These are phyloP conservation scores for Globisporangium orthogonon DNA, from an alignment of 352 stramenopile genomes.

Conservation along the genomic window DNA sequence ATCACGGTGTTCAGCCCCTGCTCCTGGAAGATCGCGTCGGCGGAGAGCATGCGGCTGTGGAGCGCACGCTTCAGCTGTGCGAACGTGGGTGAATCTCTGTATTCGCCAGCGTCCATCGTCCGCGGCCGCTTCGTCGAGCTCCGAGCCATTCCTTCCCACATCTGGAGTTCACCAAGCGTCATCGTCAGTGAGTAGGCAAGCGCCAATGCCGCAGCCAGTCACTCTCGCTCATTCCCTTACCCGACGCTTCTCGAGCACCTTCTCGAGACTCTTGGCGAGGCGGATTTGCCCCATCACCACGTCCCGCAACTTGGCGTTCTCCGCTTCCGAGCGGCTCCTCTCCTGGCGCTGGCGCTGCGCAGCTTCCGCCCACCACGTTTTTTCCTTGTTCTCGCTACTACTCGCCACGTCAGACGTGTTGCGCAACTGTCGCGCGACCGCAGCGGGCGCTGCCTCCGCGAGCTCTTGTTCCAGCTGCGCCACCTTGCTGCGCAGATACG, in stretches of 20 bases:
- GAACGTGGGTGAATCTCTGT: neutral
- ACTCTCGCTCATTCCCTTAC: neutral
- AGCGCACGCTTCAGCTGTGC: slow-evolving; percentile 1
- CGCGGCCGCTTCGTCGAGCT: no score
- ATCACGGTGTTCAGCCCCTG: neutral
- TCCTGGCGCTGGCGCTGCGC: neutral
- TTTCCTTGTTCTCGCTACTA: neutral
- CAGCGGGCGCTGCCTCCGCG: neutral
- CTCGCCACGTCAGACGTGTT: neutral
- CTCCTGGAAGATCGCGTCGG: neutral
- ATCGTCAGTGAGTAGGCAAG: no score
- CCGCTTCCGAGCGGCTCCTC: neutral
- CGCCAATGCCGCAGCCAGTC: no score
- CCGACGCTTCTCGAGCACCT: slow-evolving; percentile 15
- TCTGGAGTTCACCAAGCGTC: neutral
- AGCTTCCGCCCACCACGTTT: slow-evolving; percentile 3
- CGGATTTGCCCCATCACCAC: slow-evolving; percentile 7
- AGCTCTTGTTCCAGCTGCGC: slow-evolving; percentile 5
- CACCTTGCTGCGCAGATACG: slow-evolving; percentile 1
- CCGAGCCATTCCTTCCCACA: neutral
- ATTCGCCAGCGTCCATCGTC: no score
- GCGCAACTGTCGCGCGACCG: no score
- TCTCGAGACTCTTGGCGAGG: slow-evolving; percentile 18
- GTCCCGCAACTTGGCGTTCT: slow-evolving; percentile 6
- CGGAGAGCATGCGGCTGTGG: neutral